phyloP scores from a whole-genome alignment of 768 basidiomycete genomes.

The Auricularia cornea region DNA sequence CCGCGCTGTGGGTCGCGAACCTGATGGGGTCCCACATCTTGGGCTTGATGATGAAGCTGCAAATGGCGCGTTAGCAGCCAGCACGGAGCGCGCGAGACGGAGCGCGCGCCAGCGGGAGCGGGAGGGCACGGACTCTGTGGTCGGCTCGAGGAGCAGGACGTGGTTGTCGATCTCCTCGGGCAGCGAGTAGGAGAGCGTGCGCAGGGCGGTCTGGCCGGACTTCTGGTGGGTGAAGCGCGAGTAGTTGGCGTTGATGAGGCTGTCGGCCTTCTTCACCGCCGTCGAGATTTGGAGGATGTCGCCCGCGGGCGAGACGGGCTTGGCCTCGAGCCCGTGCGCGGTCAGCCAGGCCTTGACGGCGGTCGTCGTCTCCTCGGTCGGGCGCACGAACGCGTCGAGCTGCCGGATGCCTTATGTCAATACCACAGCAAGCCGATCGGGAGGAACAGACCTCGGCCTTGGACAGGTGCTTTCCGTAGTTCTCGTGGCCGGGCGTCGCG shows the following conservation, averaged over 20 bases:
- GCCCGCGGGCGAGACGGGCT: not conserved
- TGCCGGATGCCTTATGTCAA: not conserved
- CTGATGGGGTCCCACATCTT: not conserved
- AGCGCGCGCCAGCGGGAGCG: no score
- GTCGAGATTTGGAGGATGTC: not conserved
- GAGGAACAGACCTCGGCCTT: not conserved
- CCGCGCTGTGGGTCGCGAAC: not conserved
- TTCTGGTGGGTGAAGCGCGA: slow-evolving; percentile 43
- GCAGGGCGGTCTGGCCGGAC: slow-evolving; percentile 43
- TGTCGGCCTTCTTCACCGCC: not conserved
- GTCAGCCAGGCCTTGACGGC: not conserved
- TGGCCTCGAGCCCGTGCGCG: not conserved
- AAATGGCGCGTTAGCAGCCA: slow-evolving; percentile 20
- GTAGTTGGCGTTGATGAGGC: slow-evolving; percentile 35
- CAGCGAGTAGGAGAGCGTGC: slow-evolving; percentile 53
- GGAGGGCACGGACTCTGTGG: slow-evolving; percentile 50
- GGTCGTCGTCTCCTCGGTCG: not conserved
- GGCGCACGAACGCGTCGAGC: slow-evolving; percentile 2
- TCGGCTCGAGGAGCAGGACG: slow-evolving; percentile 54
- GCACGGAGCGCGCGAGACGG: slow-evolving; percentile 36
- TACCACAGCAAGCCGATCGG: not conserved
- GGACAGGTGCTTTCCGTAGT: not conserved
- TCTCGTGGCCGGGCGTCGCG: not conserved
- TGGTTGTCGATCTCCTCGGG: slow-evolving; percentile 45
- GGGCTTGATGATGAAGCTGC: slow-evolving; percentile 10